Conservation (phyloP, 2,329 filamentous ascomycete genomes). For the Hymenoscyphus repandus region DNA sequence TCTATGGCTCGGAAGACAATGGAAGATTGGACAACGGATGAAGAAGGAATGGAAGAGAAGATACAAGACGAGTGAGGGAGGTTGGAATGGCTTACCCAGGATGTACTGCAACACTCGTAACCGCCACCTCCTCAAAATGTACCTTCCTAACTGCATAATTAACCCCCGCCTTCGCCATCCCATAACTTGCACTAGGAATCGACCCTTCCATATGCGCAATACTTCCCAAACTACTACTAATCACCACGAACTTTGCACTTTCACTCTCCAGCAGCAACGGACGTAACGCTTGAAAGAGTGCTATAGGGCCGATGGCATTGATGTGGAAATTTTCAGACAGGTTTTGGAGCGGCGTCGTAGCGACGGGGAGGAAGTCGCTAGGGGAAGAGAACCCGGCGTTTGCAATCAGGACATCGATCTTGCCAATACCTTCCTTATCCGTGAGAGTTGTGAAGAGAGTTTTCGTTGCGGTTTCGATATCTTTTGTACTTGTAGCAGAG, state of each 20-base stretch:
- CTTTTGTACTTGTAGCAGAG: slow-evolving; percentile 22
- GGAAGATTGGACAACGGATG: too few species aligned
- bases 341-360: slow-evolving; percentile 32
- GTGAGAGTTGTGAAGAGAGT: slow-evolving; percentile 5
- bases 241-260: slow-evolving; percentile 35
- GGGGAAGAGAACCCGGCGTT: slow-evolving; percentile 41
- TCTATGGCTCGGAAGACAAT: too few species aligned
- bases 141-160: slow-evolving; percentile 35
- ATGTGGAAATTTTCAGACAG: slow-evolving; percentile 35
- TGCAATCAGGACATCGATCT: slow-evolving; percentile 45
- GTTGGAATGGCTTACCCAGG: slow-evolving; percentile 24
- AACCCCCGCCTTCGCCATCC: slow-evolving; percentile 36
- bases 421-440: slow-evolving; percentile 30
- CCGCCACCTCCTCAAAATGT: slow-evolving; percentile 33
- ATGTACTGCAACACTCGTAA: slow-evolving; percentile 31
- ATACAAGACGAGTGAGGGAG: not conserved
- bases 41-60: not conserved
- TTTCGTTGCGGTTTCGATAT: not conserved
- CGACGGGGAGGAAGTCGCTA: slow-evolving; percentile 22
- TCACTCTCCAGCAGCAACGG: slow-evolving; percentile 35
- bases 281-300: slow-evolving; percentile 40
- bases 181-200: slow-evolving; percentile 34
- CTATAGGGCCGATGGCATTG: slow-evolving; percentile 41
- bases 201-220: slow-evolving; percentile 18
- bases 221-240: slow-evolving; percentile 28